Evolutionary conservation across 2,329 filamentous ascomycete species (phyloP).

Genomic region (Colletotrichum orbiculare): DNA sequence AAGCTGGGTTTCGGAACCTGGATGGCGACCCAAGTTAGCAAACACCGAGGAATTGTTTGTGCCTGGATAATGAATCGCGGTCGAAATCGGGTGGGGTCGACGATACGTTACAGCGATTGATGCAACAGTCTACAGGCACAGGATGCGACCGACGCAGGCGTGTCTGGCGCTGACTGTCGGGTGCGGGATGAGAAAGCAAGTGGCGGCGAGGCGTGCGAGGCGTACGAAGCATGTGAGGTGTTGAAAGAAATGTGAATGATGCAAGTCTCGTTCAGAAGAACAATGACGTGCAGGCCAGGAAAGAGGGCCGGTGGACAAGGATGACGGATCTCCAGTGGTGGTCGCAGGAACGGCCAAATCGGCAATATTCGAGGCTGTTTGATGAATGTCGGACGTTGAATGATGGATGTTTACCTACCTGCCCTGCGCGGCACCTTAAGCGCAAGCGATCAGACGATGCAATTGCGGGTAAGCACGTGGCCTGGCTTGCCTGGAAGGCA

Average conservation of each 20-base stretch:
- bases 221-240: neutral
- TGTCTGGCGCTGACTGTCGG: no score
- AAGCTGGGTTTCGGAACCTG: neutral
- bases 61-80: neutral
- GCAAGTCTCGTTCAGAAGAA: slow-evolving; percentile 19
- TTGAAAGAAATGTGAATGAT: slow-evolving; percentile 31
- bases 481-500: neutral
- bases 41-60: slow-evolving; percentile 12
- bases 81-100: neutral
- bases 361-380: neutral
- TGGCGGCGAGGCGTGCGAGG: slow-evolving; percentile 5
- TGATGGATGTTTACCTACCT: no score
- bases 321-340: neutral
- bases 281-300: neutral
- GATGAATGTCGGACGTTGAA: neutral
- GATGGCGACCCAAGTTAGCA: neutral
- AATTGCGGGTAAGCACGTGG: neutral
- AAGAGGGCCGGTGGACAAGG: neutral
- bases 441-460: slow-evolving; percentile 3
- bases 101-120: slow-evolving; percentile 7
- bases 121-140: neutral
- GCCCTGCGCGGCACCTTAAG: neutral
- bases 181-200: slow-evolving; percentile 1
- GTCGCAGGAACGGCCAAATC: neutral
- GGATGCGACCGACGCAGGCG: no score